Evolutionary conservation across 257 asterid species (phyloP).

Genomic region (Gardenia jasminoides): DNA sequence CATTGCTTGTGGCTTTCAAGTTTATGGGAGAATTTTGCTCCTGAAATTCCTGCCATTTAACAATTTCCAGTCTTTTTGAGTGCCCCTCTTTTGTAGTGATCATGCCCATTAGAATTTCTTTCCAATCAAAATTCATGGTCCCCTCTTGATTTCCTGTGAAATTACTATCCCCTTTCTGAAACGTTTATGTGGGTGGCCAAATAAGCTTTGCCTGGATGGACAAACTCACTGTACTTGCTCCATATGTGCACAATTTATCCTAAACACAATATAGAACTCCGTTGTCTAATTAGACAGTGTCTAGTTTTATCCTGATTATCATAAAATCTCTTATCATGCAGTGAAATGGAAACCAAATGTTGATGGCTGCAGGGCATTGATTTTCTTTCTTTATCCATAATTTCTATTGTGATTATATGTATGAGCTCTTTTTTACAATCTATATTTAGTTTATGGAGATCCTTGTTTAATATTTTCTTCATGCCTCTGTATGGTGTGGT

Average conservation of each 20-base stretch:
- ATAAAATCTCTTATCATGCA: neutral
- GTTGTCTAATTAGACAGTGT: too few species aligned
- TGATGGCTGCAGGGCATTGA: neutral
- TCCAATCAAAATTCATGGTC: neutral
- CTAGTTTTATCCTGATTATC: too few species aligned
- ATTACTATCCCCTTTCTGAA: neutral
- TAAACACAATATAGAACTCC: too few species aligned
- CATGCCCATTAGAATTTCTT: neutral
- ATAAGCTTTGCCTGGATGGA: neutral
- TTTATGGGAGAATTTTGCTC: neutral
- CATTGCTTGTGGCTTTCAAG: neutral
- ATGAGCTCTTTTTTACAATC: conserved; percentile 5
- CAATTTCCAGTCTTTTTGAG: neutral
- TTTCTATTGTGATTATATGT: too few species aligned
- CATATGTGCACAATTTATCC: neutral
- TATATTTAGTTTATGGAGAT: conserved; percentile 7
- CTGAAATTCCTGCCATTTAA: neutral
- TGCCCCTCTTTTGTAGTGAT: neutral
- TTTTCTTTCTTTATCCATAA: neutral
- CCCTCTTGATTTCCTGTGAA: neutral
- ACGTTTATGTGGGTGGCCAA: neutral
- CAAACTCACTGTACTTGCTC: neutral
- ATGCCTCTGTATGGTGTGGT: conserved; percentile 11
- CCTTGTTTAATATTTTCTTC: conserved; percentile 13
- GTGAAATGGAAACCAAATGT: neutral